A percentile compares a stretch with the other conserved stretches of the same genome.
Conservation (phyloP, 768 basidiomycete genomes). For the Candolleomyces eurysporus region DNA sequence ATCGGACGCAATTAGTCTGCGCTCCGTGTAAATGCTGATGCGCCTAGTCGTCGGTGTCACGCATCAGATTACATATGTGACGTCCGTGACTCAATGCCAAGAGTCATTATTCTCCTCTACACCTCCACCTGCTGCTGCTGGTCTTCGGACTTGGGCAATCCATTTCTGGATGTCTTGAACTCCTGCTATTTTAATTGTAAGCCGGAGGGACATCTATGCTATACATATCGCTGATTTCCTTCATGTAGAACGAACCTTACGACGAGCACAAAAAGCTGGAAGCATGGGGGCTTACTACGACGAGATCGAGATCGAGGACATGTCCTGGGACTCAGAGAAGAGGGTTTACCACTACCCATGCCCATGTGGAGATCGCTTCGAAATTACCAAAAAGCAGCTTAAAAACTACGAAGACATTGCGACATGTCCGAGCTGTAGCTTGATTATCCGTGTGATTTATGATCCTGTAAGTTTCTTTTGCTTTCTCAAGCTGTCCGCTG, state of each 20-base stretch:
- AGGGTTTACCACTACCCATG: conserved; percentile 94
- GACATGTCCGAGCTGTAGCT: conserved; percentile 93
- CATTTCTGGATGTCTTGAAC: background rate
- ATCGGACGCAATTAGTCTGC: no score
- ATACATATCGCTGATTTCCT: no score
- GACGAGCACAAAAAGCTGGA: background rate
- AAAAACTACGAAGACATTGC: conserved; percentile 91
- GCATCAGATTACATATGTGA: background rate
- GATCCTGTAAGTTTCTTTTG: conserved; percentile 67
- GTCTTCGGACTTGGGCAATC: background rate
- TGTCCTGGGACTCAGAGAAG: conserved; percentile 84
- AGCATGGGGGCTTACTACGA: conserved; percentile 88
- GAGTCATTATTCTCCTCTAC: background rate
- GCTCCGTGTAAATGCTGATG: no score
- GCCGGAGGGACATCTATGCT: no score
- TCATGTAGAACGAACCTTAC: background rate
- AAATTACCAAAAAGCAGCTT: conserved; percentile 85
- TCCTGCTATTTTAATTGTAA: background rate
- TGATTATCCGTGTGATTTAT: conserved; percentile 89
- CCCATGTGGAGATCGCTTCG: conserved; percentile 97
- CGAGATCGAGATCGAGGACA: conserved; percentile 97
- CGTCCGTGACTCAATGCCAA: background rate
- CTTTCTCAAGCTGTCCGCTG: conserved; percentile 9
- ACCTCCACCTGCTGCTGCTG: background rate
- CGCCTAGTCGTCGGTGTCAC: background rate